Evolutionary conservation across 1,284 basidiomycete genomes (phyloP).

Genomic region (Flammula alnicola): DNA sequence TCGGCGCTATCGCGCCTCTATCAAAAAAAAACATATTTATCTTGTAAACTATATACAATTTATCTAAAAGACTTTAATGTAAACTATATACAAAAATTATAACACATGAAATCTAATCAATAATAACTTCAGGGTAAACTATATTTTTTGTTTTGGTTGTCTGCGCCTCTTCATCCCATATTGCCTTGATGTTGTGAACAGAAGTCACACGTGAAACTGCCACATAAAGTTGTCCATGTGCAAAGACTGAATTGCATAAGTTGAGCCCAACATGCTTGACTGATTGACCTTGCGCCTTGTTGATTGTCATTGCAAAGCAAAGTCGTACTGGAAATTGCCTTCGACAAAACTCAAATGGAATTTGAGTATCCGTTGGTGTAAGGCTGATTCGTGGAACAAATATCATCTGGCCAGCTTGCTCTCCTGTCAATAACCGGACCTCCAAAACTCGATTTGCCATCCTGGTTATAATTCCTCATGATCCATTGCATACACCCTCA

Average conservation of each 20-base stretch:
- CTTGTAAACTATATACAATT: background rate
- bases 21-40: background rate
- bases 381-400: constrained; percentile 27
- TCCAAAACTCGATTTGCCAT: constrained; percentile 7
- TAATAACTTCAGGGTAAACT: background rate
- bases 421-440: constrained; percentile 1
- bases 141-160: background rate
- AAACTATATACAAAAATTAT: background rate
- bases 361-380: constrained; percentile 6
- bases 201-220: too few species aligned
- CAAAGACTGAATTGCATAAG: constrained; percentile 39
- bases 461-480: constrained; percentile 3
- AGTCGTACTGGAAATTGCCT: constrained; percentile 43
- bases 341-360: constrained; percentile 27
- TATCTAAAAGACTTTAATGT: background rate
- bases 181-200: too few species aligned
- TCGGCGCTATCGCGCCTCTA: background rate
- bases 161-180: too few species aligned
- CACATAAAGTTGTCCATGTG: constrained; percentile 49
- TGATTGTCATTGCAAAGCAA: constrained; percentile 47
- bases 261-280: constrained; percentile 27
- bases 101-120: background rate
- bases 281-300: constrained; percentile 49
- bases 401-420: constrained; percentile 1
- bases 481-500: constrained; percentile 11